Evolutionary conservation across 139 green algal genomes (phyloP).

Genomic region (Chlorella vulgaris): DNA sequence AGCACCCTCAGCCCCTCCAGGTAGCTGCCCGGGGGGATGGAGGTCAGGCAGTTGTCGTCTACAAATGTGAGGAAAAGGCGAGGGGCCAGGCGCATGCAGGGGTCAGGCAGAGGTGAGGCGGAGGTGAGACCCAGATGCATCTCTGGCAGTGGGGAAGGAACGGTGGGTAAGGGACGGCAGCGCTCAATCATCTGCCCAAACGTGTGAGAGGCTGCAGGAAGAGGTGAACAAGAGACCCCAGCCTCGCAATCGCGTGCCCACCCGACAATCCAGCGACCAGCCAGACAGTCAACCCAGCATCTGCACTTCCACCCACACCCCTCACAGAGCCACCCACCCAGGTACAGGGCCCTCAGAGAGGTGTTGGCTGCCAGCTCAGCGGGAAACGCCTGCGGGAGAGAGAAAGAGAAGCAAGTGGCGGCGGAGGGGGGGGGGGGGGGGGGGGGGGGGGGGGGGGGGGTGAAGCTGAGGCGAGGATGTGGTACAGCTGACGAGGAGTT

Average conservation of each 20-base stretch:
- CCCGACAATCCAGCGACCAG: too few species aligned
- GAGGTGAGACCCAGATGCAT: not conserved
- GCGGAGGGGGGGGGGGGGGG: not conserved
- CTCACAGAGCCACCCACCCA: slow-evolving; percentile 18
- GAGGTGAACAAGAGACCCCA: too few species aligned
- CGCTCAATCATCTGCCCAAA: too few species aligned
- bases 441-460: not conserved
- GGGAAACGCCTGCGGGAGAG: slow-evolving; percentile 18
- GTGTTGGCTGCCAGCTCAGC: slow-evolving; percentile 16
- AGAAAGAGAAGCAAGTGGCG: too few species aligned
- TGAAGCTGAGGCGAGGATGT: too few species aligned
- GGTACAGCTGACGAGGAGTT: too few species aligned
- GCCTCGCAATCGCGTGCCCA: too few species aligned
- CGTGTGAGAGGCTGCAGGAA: too few species aligned
- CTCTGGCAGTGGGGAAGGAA: not conserved
- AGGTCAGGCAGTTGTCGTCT: slow-evolving; percentile 28
- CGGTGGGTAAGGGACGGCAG: not conserved
- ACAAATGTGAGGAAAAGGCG: not conserved
- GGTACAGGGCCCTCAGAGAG: slow-evolving; percentile 14
- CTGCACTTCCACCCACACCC: not conserved
- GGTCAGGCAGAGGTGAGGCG: not conserved
- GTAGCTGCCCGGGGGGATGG: slow-evolving; percentile 6
- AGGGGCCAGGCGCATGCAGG: not conserved
- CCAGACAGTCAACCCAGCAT: not conserved
- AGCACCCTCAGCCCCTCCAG: slow-evolving; percentile 16